Evolutionary conservation across 108 stramenopile genomes (phyloP).

Genomic region (Hondaea fermentalgiana): DNA sequence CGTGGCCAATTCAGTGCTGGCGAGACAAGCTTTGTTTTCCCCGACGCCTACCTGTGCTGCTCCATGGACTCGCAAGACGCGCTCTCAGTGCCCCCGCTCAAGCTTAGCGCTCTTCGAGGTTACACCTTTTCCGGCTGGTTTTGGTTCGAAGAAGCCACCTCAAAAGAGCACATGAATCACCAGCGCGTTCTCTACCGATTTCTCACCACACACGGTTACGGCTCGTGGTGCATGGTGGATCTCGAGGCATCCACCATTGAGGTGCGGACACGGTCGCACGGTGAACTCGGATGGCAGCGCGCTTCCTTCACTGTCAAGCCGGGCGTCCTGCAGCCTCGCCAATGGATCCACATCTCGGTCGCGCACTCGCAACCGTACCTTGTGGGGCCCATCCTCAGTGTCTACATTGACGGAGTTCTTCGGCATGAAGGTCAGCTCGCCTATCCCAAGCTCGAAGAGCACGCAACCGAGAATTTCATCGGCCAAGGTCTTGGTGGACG

Average conservation of each 20-base stretch:
- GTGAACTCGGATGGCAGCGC: neutral
- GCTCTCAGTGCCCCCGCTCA: neutral
- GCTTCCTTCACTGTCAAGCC: neutral
- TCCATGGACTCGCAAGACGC: neutral
- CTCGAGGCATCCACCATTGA: neutral
- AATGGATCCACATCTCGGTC: neutral
- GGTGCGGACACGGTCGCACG: neutral
- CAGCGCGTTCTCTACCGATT: neutral
- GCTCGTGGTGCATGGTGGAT: neutral
- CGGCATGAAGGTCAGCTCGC: neutral
- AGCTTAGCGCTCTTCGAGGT: neutral
- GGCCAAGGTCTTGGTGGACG: neutral
- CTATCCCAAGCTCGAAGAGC: neutral
- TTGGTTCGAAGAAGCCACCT: neutral
- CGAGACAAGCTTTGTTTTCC: neutral
- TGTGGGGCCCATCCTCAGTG: neutral
- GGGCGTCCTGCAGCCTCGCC: neutral
- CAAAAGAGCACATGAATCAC: neutral
- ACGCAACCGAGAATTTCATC: neutral
- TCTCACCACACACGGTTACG: neutral
- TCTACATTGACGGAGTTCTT: neutral
- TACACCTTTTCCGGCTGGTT: neutral
- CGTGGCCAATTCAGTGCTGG: neutral
- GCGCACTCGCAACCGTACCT: neutral
- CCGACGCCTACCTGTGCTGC: neutral